Evolutionary conservation across 23 red algal genomes (phyloP).

Genomic region (Gracilaria caudata): DNA sequence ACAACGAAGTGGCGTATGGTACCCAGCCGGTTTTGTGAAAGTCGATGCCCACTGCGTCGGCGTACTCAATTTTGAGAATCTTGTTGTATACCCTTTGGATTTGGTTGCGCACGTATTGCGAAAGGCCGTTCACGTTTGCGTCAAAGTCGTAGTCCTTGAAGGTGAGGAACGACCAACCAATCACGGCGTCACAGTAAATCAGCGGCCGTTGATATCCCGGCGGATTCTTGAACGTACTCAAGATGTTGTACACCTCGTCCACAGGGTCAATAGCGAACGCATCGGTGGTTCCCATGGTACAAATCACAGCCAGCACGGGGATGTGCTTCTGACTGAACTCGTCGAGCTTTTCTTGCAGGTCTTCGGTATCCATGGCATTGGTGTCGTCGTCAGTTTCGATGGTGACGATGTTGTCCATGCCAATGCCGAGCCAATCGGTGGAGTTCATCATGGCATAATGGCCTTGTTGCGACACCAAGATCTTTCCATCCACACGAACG

Average conservation of each 20-base stretch:
- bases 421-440: constrained; percentile 55
- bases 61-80: constrained; percentile 37
- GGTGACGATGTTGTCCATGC: constrained; percentile 37
- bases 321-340: not conserved
- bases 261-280: constrained; percentile 58
- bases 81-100: constrained; percentile 32
- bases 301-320: constrained; percentile 41
- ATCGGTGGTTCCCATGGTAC: constrained; percentile 66
- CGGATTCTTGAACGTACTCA: constrained; percentile 2
- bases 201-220: constrained; percentile 11
- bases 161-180: constrained; percentile 34
- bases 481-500: constrained; percentile 17
- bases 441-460: constrained; percentile 64
- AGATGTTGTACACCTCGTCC: constrained; percentile 6
- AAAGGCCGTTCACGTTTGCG: not conserved
- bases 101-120: not conserved
- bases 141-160: constrained; percentile 62
- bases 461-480: constrained; percentile 48
- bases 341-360: constrained; percentile 20
- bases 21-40: constrained; percentile 66
- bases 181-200: constrained; percentile 50
- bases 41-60: constrained; percentile 49
- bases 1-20: constrained; percentile 42
- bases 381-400: constrained; percentile 36
- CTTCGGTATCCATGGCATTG: constrained; percentile 48